These are phyloP conservation scores for Fusarium sp. DNA, from an alignment of 2,329 filamentous ascomycete species.

Conservation along the genomic window DNA sequence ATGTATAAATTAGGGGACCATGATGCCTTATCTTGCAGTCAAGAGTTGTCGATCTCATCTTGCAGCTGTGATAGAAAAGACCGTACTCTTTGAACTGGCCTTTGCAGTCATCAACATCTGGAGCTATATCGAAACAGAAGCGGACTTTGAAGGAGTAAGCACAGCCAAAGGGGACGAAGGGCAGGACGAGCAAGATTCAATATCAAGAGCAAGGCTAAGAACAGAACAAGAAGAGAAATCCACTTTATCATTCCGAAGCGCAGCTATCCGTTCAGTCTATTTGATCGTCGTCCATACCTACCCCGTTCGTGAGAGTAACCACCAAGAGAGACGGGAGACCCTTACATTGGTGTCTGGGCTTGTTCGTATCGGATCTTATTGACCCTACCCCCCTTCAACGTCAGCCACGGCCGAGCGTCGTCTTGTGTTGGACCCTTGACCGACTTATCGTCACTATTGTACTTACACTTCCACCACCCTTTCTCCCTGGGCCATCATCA, in stretches of 20 bases:
- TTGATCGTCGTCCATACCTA: slow-evolving; percentile 39
- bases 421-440: slow-evolving; percentile 31
- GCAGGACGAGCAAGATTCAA: slow-evolving; percentile 17
- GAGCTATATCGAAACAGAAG: slow-evolving; percentile 14
- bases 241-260: slow-evolving; percentile 33
- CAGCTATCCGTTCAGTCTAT: slow-evolving; percentile 20
- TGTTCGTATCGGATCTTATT: slow-evolving; percentile 36
- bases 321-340: slow-evolving; percentile 28
- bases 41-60: slow-evolving; percentile 43
- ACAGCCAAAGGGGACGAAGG: slow-evolving; percentile 39
- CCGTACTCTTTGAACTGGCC: slow-evolving; percentile 21
- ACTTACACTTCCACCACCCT: slow-evolving; percentile 41
- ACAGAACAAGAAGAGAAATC: slow-evolving; percentile 37
- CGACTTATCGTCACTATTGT: slow-evolving; percentile 36
- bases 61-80: slow-evolving; percentile 45
- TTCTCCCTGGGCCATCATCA: slow-evolving; percentile 25
- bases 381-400: slow-evolving; percentile 1
- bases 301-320: slow-evolving; percentile 32
- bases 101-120: slow-evolving; percentile 16
- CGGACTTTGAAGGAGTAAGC: slow-evolving; percentile 39
- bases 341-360: slow-evolving; percentile 36
- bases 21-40: slow-evolving; percentile 32
- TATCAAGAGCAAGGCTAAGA: slow-evolving; percentile 41
- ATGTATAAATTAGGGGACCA: slow-evolving; percentile 50
- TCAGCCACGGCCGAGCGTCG: slow-evolving; percentile 22